Evolutionary conservation across 208 protist genomes (phyloP).

Genomic region (Ichthyophonus hoferi): DNA sequence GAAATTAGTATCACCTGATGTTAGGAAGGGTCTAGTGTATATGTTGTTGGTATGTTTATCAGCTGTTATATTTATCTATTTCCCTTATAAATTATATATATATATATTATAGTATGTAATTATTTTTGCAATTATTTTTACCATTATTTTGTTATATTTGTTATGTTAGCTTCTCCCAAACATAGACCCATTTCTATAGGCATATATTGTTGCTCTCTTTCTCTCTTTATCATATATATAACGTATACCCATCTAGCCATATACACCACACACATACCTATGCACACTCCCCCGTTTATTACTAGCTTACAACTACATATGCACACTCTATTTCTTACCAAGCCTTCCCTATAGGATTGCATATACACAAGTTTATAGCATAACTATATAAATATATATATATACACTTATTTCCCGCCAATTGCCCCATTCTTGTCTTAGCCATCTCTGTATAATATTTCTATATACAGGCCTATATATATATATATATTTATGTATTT

Average conservation of each 20-base stretch:
- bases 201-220: too few species aligned
- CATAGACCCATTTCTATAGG: background rate
- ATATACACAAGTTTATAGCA: too few species aligned
- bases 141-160: background rate
- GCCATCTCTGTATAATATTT: background rate
- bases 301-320: too few species aligned
- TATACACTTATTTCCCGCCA: background rate
- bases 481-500: background rate
- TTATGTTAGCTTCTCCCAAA: background rate
- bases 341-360: too few species aligned
- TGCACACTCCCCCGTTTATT: too few species aligned
- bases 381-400: background rate
- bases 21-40: conserved; percentile 33
- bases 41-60: background rate
- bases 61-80: background rate
- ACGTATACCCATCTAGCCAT: too few species aligned
- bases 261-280: too few species aligned
- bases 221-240: too few species aligned
- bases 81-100: background rate
- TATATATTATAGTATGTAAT: background rate
- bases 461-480: background rate
- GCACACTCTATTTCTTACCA: too few species aligned
- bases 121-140: background rate
- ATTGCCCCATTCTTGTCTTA: background rate
- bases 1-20: background rate